Evolutionary conservation across 148 eudicot genomes (phyloP).

Genomic region (Camellia granthamiana): DNA sequence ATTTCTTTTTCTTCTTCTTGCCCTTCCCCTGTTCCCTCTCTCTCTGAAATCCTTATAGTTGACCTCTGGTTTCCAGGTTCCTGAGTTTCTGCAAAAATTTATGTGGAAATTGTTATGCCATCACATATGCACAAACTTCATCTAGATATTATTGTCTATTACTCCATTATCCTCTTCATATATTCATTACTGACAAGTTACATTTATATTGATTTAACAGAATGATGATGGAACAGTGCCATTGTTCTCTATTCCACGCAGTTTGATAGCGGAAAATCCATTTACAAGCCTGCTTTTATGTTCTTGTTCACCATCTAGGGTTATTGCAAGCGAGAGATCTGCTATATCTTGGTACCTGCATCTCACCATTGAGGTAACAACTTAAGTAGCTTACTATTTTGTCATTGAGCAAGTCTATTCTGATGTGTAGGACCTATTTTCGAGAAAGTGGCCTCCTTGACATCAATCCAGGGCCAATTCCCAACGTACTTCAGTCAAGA

Average conservation of each 20-base stretch:
- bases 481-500: too few species aligned
- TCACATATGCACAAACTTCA: not conserved
- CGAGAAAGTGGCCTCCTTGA: too few species aligned
- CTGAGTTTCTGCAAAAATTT: not conserved
- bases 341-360: conserved; percentile 68
- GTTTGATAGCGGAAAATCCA: conserved; percentile 75
- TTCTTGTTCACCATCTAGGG: conserved; percentile 49
- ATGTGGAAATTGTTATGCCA: conserved; percentile 2
- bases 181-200: conserved; percentile 5
- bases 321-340: conserved; percentile 24
- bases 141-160: not conserved
- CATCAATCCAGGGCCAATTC: too few species aligned
- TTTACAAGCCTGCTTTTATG: conserved; percentile 81
- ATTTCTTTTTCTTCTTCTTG: not conserved
- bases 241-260: conserved; percentile 79
- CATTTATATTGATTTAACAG: conserved; percentile 34
- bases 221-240: conserved; percentile 68
- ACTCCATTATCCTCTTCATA: not conserved
- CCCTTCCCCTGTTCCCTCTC: too few species aligned
- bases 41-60: not conserved
- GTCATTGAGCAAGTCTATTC: conserved; percentile 9
- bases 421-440: not conserved
- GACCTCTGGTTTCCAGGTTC: not conserved
- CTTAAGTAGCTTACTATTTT: not conserved
- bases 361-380: conserved; percentile 78